Conservation (phyloP, 371 early-diverging fungal genomes). For the Mortierella sp. region DNA sequence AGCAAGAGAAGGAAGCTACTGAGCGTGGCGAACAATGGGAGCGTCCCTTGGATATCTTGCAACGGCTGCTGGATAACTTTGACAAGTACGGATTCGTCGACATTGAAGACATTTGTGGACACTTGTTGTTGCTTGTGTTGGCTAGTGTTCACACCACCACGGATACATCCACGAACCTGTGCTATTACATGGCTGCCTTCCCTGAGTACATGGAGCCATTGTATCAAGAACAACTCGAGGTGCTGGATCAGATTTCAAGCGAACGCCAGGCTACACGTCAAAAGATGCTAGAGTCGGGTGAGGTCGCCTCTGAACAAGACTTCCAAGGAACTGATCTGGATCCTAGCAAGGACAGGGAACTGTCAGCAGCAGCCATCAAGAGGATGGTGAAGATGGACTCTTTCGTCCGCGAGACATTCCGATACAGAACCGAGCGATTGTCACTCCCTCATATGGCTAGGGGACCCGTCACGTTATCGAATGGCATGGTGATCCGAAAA, state of each 20-base stretch:
- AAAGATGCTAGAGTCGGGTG: neutral
- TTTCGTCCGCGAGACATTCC: conserved; percentile 58
- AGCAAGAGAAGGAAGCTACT: conserved; percentile 17
- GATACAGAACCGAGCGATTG: conserved; percentile 38
- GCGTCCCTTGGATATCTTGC: conserved; percentile 38
- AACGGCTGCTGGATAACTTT: conserved; percentile 31
- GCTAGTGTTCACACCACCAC: conserved; percentile 59
- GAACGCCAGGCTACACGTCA: conserved; percentile 21
- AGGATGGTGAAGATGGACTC: conserved; percentile 61
- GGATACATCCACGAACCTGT: conserved; percentile 34
- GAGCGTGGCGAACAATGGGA: conserved; percentile 21
- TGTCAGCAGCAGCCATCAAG: conserved; percentile 41
- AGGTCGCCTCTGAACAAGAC: neutral
- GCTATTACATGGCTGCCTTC: conserved; percentile 57
- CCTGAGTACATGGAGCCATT: conserved; percentile 56
- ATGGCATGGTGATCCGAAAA: conserved; percentile 57
- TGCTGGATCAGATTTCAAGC: conserved; percentile 23
- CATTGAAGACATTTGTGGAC: conserved; percentile 51
- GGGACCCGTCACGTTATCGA: conserved; percentile 47
- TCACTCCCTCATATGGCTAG: conserved; percentile 48
- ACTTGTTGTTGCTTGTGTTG: conserved; percentile 52
- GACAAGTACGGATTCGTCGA: conserved; percentile 48
- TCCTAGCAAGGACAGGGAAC: too few species aligned
- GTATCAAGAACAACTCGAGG: conserved; percentile 56
- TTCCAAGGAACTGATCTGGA: too few species aligned